These are phyloP conservation scores for Takashimella tepidaria DNA, from an alignment of 1,284 basidiomycete species.

Conservation along the genomic window DNA sequence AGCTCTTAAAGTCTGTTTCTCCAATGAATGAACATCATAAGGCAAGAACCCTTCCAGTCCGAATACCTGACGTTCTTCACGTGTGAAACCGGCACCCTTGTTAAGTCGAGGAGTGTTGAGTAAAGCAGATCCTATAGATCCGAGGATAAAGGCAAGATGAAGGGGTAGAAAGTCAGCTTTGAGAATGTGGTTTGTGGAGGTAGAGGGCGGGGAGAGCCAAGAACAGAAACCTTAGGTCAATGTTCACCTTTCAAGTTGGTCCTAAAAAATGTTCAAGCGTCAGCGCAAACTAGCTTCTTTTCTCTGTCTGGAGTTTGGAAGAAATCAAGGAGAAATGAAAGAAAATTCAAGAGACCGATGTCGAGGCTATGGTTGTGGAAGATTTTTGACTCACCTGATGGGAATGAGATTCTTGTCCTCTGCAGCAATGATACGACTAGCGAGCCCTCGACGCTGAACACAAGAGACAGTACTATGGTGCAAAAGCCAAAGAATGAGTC, in stretches of 20 bases:
- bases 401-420: conserved; percentile 33
- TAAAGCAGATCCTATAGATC: conserved; percentile 32
- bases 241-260: conserved; percentile 29
- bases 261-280: conserved; percentile 5
- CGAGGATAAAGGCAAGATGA: conserved; percentile 1
- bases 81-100: conserved; percentile 65
- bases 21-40: conserved; percentile 64
- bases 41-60: conserved; percentile 74
- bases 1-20: conserved; percentile 64
- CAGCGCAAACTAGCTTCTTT: too few species aligned
- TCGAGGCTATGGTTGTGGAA: too few species aligned
- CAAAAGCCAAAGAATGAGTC: too few species aligned
- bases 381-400: conserved; percentile 33
- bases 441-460: conserved; percentile 7
- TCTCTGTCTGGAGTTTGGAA: too few species aligned
- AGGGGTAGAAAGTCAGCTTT: not conserved
- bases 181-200: not conserved
- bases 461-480: not conserved
- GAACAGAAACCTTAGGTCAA: not conserved
- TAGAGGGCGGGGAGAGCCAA: not conserved
- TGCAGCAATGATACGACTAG: conserved; percentile 10
- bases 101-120: conserved; percentile 43
- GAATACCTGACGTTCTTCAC: conserved; percentile 64
- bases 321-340: not conserved
- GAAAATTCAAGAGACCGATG: too few species aligned